Evolutionary conservation across 108 stramenopile species (phyloP), one percentile per base, ranked within the genome.

Genomic region (Phaeodactylum tricornutum): DNA sequence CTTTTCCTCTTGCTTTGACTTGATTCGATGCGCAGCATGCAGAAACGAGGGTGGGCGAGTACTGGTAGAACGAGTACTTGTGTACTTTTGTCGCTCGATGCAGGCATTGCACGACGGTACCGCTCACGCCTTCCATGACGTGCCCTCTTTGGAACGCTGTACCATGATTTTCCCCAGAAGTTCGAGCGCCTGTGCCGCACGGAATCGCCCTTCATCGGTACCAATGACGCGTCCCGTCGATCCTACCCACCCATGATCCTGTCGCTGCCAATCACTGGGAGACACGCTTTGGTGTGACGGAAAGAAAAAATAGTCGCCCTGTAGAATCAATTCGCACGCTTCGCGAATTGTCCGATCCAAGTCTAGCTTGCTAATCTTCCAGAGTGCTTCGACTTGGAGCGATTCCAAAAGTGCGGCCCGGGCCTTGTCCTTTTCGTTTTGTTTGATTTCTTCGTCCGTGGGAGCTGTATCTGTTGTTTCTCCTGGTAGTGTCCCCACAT

Each of bases 291-390:
- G 57, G 40, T 85, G 65, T 3, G 62, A 75, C 2, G 84, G 84
- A 69, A 64, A 79, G 53, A 74, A 71, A 50, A 73, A 72, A 50
- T 75, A 72, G 23, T 61, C 57, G 22, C 69, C 66, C 1, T 46
- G 48, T 37, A 88, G 48, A 15, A 88, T 80, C 59, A 59, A 29
- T 21, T 47, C 29, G 52, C 87, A 88, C 12, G 87, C 87, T 48
- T 69, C 61, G 21, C 70, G 66, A 28, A 84, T 53, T 20, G 72
- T 67, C 27, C 57, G 45, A 58, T 88, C 79, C 16, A 88, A 41
- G 38, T 84, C 79, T 33, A 88, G 81, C 57, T 88, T 88, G 42
- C 66, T 65, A 3, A 84, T 61, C 55, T 84, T 88, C 87, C 87
- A 88, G 17, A 88, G 34, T 14, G 82, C 87, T 17, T 88, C 82